phyloP scores from a whole-genome alignment of 2,329 filamentous ascomycete species.

The Kalmusia sp. region DNA sequence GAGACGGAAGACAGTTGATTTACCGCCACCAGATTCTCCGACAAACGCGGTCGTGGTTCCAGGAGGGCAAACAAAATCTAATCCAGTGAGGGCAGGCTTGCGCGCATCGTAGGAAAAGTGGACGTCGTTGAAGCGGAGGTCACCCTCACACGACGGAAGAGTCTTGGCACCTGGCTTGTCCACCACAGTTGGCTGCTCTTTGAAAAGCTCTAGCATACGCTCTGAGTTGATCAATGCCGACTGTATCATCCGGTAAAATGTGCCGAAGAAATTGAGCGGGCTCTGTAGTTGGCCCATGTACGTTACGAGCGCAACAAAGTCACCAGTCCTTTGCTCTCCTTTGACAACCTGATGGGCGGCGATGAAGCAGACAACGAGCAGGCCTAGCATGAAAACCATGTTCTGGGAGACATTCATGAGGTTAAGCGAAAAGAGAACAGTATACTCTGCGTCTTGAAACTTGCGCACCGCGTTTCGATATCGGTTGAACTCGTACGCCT shows the following conservation, averaged over 20 bases:
- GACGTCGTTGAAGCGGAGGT: conserved; percentile 87
- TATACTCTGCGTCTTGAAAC: conserved; percentile 65
- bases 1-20: conserved; percentile 94
- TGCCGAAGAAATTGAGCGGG: conserved; percentile 80
- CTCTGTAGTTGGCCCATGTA: conserved; percentile 78
- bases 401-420: conserved; percentile 68
- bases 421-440: conserved; percentile 64
- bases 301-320: conserved; percentile 74
- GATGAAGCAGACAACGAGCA: conserved; percentile 74
- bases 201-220: conserved; percentile 93
- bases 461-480: conserved; percentile 63
- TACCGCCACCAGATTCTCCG: conserved; percentile 94
- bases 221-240: conserved; percentile 98
- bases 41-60: conserved; percentile 96
- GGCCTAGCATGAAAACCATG: conserved; percentile 67
- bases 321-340: conserved; percentile 66
- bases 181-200: conserved; percentile 89
- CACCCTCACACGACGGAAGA: conserved; percentile 75
- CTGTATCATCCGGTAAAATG: conserved; percentile 95
- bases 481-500: conserved; percentile 64
- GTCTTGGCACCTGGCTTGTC: conserved; percentile 72
- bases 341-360: conserved; percentile 73
- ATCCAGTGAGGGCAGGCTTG: conserved; percentile 81
- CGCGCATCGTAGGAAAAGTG: conserved; percentile 89
- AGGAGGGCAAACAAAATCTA: conserved; percentile 84